phyloP scores from a whole-genome alignment of 1,284 basidiomycete species.

The Ceraceosorus guamensis region DNA sequence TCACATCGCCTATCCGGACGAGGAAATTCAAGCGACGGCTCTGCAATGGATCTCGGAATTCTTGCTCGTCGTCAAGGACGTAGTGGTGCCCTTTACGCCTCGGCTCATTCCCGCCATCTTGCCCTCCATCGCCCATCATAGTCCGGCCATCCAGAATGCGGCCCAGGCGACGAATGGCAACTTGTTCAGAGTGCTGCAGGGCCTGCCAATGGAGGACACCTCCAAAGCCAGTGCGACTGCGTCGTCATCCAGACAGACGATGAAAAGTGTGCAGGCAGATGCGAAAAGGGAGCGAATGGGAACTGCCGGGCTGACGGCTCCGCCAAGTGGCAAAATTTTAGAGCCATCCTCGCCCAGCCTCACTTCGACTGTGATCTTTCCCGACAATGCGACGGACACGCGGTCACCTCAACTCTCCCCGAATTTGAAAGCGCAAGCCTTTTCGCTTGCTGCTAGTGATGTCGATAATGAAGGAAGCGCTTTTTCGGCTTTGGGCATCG shows the following conservation, averaged over 20 bases:
- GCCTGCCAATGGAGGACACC: slow-evolving; percentile 55
- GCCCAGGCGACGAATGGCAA: slow-evolving; percentile 80
- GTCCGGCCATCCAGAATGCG: slow-evolving; percentile 75
- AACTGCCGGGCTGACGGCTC: not conserved
- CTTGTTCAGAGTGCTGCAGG: slow-evolving; percentile 76
- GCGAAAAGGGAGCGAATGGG: not conserved
- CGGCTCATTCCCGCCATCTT: slow-evolving; percentile 84
- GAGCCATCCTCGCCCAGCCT: not conserved
- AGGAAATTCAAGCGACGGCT: slow-evolving; percentile 51
- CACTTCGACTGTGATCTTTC: not conserved
- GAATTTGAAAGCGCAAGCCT: not conserved
- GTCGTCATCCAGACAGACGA: too few relatives aligned
- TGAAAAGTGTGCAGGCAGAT: not conserved
- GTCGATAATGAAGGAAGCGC: not conserved
- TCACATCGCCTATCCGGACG: slow-evolving; percentile 68
- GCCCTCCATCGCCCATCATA: slow-evolving; percentile 87
- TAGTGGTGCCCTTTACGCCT: slow-evolving; percentile 90
- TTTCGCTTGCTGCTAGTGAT: not conserved
- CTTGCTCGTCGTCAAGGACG: slow-evolving; percentile 75
- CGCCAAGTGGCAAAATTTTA: too few relatives aligned
- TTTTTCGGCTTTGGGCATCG: not conserved
- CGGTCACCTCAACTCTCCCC: not conserved
- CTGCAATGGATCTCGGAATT: slow-evolving; percentile 90
- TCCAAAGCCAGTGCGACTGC: not conserved
- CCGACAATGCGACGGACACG: not conserved